Evolutionary conservation across 2,329 filamentous ascomycete species (phyloP).

Genomic region (Pestalotiopsis sp.): DNA sequence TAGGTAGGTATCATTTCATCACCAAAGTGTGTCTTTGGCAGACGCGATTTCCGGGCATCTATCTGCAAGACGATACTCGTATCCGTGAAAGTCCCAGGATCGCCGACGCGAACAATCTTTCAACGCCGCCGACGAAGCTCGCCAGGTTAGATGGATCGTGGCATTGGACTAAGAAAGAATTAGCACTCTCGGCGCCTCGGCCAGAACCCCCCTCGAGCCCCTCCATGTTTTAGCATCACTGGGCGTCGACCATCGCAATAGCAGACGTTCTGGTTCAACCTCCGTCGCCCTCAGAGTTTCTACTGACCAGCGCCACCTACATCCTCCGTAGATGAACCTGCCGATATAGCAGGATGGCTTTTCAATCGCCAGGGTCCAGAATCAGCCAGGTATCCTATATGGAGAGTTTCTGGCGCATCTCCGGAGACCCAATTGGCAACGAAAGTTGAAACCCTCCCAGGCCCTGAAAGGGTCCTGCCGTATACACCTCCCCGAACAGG

Average conservation of each 20-base stretch:
- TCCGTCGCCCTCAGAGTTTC: neutral
- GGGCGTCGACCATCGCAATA: neutral
- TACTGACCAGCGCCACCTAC: neutral
- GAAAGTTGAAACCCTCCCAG: neutral
- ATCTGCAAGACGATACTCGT: too few species aligned
- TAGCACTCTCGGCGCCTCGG: neutral
- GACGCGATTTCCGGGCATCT: too few species aligned
- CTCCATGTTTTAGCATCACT: neutral
- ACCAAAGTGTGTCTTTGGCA: too few species aligned
- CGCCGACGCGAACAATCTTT: too few species aligned
- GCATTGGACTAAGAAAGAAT: neutral
- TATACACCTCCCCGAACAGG: neutral
- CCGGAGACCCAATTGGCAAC: neutral
- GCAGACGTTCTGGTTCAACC: neutral
- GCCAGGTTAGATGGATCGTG: neutral
- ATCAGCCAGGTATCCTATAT: neutral
- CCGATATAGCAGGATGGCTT: neutral
- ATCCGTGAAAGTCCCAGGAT: too few species aligned
- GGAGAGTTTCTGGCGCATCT: neutral
- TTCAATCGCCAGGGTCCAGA: neutral
- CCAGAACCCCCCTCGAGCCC: neutral
- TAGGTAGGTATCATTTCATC: too few species aligned
- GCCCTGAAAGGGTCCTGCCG: neutral
- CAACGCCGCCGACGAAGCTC: too few species aligned
- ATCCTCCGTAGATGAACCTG: neutral